Percentiles rank a stretch among this genome's conserved stretches.
Evolutionary conservation across 2,329 filamentous ascomycete genomes (phyloP).

Genomic region (Ophiosphaerella korrae): DNA sequence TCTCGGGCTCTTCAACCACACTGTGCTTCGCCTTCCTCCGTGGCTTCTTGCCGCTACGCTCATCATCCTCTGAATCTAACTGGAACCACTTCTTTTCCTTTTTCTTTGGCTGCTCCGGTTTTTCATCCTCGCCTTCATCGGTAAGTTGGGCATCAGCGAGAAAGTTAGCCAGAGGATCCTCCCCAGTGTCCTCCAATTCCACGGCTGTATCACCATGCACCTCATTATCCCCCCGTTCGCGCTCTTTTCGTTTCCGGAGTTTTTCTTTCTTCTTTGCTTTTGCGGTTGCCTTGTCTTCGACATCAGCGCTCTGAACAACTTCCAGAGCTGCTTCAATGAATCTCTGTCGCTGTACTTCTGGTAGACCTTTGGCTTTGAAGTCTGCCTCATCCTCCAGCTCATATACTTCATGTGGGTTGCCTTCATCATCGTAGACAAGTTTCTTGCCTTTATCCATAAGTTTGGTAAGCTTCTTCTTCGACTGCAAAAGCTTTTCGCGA

Average conservation of each 20-base stretch:
- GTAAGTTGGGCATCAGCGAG: constrained; percentile 47
- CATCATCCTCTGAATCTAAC: constrained; percentile 63
- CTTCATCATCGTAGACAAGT: constrained; percentile 90
- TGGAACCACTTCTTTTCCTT: constrained; percentile 82
- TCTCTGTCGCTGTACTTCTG: constrained; percentile 73
- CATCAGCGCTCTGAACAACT: constrained; percentile 75
- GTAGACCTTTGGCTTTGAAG: constrained; percentile 75
- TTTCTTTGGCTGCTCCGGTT: constrained; percentile 60
- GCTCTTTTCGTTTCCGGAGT: constrained; percentile 72
- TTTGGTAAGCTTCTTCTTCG: constrained; percentile 92
- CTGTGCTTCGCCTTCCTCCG: constrained; percentile 62
- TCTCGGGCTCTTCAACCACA: constrained; percentile 73
- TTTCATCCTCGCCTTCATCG: constrained; percentile 45
- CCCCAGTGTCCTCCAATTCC: constrained; percentile 36
- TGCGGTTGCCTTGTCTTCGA: constrained; percentile 79
- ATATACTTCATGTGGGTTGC: constrained; percentile 82
- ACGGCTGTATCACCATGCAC: constrained; percentile 32
- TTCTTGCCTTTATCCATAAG: constrained; percentile 86
- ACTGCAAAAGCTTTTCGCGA: constrained; percentile 90
- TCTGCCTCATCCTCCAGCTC: constrained; percentile 84
- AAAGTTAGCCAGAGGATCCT: constrained; percentile 52
- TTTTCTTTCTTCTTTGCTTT: constrained; percentile 81
- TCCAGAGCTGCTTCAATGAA: constrained; percentile 79
- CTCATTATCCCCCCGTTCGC: constrained; percentile 60
- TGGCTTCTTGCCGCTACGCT: constrained; percentile 41